These are phyloP conservation scores for Hericium coralloides DNA, from an alignment of 768 basidiomycete genomes.

Conservation along the genomic window DNA sequence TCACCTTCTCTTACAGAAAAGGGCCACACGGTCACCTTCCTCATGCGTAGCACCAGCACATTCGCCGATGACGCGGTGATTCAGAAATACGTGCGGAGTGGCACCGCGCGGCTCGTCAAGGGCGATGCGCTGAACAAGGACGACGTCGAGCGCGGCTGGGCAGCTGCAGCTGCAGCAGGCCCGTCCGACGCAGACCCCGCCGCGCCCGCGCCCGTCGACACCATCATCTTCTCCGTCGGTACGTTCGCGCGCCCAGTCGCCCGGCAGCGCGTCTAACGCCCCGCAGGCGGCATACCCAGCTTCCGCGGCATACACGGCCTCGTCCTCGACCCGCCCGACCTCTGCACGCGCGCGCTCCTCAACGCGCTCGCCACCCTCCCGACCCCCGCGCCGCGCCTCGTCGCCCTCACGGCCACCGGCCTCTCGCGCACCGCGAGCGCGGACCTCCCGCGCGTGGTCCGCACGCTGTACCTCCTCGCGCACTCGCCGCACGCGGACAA, in stretches of 20 bases:
- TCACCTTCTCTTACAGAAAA: constrained; percentile 28
- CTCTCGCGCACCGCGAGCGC: constrained; percentile 35
- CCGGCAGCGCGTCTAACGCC: constrained; percentile 2
- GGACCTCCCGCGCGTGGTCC: constrained; percentile 37
- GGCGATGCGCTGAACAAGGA: constrained; percentile 50
- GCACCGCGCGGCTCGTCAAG: constrained; percentile 44
- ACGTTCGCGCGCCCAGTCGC: constrained; percentile 34
- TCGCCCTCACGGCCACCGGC: constrained; percentile 47
- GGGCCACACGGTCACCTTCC: constrained; percentile 54
- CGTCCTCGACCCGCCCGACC: constrained; percentile 40
- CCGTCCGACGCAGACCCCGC: constrained; percentile 5
- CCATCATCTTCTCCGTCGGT: constrained; percentile 58
- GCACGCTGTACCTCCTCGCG: constrained; percentile 39
- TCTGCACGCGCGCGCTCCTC: constrained; percentile 48
- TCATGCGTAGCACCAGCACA: constrained; percentile 41
- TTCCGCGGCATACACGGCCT: constrained; percentile 42
- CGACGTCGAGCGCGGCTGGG: constrained; percentile 47
- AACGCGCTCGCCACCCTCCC: constrained; percentile 51
- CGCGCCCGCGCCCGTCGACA: constrained; percentile 29
- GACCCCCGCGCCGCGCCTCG: constrained; percentile 28
- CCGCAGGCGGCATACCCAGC: constrained; percentile 35
- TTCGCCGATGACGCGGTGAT: constrained; percentile 49
- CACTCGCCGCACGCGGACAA: constrained; percentile 50
- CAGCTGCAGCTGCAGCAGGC: constrained; percentile 22
- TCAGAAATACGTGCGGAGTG: constrained; percentile 39